These are phyloP conservation scores for Globisporangium cederbergense DNA, from an alignment of 352 stramenopile genomes.

Conservation along the genomic window DNA sequence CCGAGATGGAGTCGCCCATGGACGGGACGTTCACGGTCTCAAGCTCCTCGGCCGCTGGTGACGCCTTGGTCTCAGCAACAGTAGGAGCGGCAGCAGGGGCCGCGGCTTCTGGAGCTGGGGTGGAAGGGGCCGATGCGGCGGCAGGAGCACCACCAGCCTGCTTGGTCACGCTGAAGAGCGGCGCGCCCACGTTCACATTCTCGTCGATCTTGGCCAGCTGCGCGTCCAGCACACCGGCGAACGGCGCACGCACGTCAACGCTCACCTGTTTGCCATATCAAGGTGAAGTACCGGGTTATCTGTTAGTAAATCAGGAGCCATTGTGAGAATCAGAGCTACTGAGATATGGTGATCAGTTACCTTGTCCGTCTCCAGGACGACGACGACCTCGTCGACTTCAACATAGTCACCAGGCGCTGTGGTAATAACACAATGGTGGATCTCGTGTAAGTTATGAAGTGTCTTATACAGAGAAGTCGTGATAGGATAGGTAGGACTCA, in stretches of 20 bases:
- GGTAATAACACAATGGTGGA: neutral
- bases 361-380: slow-evolving; percentile 99
- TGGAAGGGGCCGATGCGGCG: slow-evolving; percentile 12
- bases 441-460: neutral
- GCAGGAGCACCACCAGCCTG: slow-evolving; percentile 24
- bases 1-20: slow-evolving; percentile 96
- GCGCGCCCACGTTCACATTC: slow-evolving; percentile 94
- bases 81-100: slow-evolving; percentile 2
- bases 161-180: slow-evolving; percentile 84
- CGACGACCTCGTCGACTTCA: slow-evolving; percentile 94
- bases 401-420: slow-evolving; percentile 91
- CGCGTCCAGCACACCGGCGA: slow-evolving; percentile 89
- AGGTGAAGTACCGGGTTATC: neutral
- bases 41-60: slow-evolving; percentile 33
- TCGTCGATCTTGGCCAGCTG: slow-evolving; percentile 92
- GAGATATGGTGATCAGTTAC: slow-evolving; percentile 31
- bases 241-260: slow-evolving; percentile 89
- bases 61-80: slow-evolving; percentile 12
- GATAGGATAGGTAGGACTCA: neutral
- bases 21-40: slow-evolving; percentile 85
- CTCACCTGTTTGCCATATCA: slow-evolving; percentile 53
- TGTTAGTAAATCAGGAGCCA: neutral
- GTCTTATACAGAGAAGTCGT: neutral
- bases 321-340: neutral
- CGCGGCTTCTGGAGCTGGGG: slow-evolving; percentile 13